phyloP scores from a whole-genome alignment of 805 yeast species.

The Candida railenensis region DNA sequence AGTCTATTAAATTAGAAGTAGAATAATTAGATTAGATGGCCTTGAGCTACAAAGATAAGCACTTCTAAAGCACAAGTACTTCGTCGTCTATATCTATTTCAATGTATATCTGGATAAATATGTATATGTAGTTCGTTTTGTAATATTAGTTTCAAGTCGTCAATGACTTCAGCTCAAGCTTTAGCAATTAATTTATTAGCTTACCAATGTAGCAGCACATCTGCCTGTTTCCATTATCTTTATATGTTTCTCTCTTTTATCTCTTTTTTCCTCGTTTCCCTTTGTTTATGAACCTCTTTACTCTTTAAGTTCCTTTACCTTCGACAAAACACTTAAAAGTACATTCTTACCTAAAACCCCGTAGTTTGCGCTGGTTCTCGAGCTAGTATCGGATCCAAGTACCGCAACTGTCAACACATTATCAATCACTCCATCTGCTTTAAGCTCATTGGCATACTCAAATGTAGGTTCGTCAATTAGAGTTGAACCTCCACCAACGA shows the following conservation, averaged over 20 bases:
- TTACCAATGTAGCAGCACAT: too few relatives aligned
- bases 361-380: constrained; percentile 58
- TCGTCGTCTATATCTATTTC: background rate
- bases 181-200: too few relatives aligned
- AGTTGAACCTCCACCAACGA: constrained; percentile 65
- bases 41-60: too few relatives aligned
- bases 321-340: constrained; percentile 50
- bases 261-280: background rate
- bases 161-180: too few relatives aligned
- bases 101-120: background rate
- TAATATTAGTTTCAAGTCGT: too few relatives aligned
- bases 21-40: too few relatives aligned
- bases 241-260: too few relatives aligned
- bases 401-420: constrained; percentile 59
- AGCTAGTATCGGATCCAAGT: constrained; percentile 40
- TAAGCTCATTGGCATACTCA: constrained; percentile 49
- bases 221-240: too few relatives aligned
- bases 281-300: background rate
- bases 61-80: too few relatives aligned
- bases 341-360: constrained; percentile 71
- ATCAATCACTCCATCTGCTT: constrained; percentile 33
- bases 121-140: background rate
- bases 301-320: constrained; percentile 1
- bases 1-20: too few relatives aligned
- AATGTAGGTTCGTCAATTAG: constrained; percentile 70